phyloP scores from a whole-genome alignment of 352 stramenopile species.

The Phytophthora tentaculata region DNA sequence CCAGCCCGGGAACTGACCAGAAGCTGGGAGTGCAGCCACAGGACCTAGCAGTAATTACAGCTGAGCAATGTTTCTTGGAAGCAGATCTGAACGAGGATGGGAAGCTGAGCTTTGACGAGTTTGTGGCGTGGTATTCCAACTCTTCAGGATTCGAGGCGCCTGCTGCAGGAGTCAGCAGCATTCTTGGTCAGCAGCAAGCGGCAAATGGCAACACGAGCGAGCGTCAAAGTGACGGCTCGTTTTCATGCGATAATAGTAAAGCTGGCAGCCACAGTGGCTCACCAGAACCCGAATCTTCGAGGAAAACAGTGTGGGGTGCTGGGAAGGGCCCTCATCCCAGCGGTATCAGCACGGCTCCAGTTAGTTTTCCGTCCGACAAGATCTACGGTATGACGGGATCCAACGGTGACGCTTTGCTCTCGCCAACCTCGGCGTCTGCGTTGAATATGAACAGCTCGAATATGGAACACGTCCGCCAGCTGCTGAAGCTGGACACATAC shows the following conservation, averaged over 20 bases:
- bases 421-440: slow-evolving; percentile 49
- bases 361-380: slow-evolving; percentile 48
- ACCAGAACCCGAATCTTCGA: slow-evolving; percentile 31
- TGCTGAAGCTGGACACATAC: slow-evolving; percentile 88
- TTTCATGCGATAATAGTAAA: slow-evolving; percentile 20
- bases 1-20: slow-evolving; percentile 60
- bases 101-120: slow-evolving; percentile 87
- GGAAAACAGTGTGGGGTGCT: slow-evolving; percentile 36
- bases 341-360: slow-evolving; percentile 17
- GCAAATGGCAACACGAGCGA: slow-evolving; percentile 24
- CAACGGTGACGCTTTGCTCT: slow-evolving; percentile 51
- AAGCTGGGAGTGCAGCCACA: slow-evolving; percentile 70
- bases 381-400: slow-evolving; percentile 46
- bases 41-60: slow-evolving; percentile 79
- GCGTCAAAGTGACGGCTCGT: slow-evolving; percentile 14
- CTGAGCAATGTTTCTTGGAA: slow-evolving; percentile 87
- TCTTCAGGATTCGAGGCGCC: slow-evolving; percentile 54
- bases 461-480: slow-evolving; percentile 75
- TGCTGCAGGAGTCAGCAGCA: slow-evolving; percentile 39
- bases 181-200: slow-evolving; percentile 25
- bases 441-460: slow-evolving; percentile 77
- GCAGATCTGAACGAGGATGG: slow-evolving; percentile 83
- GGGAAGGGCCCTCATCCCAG: slow-evolving; percentile 19
- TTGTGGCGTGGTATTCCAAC: slow-evolving; percentile 85
- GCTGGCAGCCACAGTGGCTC: slow-evolving; percentile 20